Evolutionary conservation across 108 stramenopile genomes (phyloP), one percentile per base, ranked within the genome.

Genomic region (Nannochloropsis oceanica): DNA sequence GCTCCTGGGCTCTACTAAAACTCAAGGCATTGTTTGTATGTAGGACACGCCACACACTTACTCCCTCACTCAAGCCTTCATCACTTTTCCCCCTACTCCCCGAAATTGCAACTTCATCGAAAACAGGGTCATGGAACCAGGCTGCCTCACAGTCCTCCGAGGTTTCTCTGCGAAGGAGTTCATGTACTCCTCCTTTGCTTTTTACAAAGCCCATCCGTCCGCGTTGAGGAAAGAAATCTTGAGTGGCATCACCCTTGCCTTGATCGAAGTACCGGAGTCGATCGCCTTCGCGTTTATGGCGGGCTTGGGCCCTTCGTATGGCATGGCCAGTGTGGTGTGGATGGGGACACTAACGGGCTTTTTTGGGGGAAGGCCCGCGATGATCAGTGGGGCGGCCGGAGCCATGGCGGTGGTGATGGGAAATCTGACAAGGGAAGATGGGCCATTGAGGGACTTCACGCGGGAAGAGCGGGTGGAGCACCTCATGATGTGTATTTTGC

Each of bases 351-450:
- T 91, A 44, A 92, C 92, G 25, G 91, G 92, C 12, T 82, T 93
- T 11, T 50, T 90, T 79, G 93, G 93, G 18, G 93, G 93, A 43
- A 90, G 90, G 43, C 92, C 92, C 10, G 93, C 92, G 27, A 93
- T 93, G 93, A 91, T 93, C 88, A 89, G 90, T 20, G 91, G 93
- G 24, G 92, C 92, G 7, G 91, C 93, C n/a, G 93, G 93, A 27
- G 93, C 93, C 13, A 86, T 93, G 79, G 93, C 93, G 10, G 93
- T 93, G 25, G 93, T 93, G 44, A 90, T 91, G 8, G 84, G 89
- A 43, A 85, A 91, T 27, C 84, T 93, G 44, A 91, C 90, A 13
- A 20, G 22, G 82, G 91, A 91, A 80, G 87, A 92, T 85, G 93
- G 93, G 26, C 87, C 86, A 7, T 81, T 93, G 81, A 34, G 82